Conservation (phyloP, 1,284 basidiomycete species). For the Malassezia cuniculi region DNA sequence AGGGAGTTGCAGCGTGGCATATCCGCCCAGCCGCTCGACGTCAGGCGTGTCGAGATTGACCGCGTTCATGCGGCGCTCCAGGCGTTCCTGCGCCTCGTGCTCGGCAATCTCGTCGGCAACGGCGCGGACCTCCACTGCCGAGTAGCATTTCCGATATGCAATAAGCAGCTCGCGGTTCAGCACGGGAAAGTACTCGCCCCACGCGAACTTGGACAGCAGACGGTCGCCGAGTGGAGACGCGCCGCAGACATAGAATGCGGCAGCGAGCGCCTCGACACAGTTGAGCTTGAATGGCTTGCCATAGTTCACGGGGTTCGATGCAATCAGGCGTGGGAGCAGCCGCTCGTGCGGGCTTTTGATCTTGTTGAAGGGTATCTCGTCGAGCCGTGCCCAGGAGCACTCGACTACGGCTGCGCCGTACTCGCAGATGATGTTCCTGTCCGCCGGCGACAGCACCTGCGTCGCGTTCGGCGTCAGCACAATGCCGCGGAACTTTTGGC, state of each 20-base stretch:
- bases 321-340: constrained; percentile 48
- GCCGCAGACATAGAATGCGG: constrained; percentile 31
- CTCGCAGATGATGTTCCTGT: constrained; percentile 64
- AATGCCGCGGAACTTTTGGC: constrained; percentile 74
- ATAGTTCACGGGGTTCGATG: constrained; percentile 42
- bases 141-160: constrained; percentile 21
- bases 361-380: constrained; percentile 85
- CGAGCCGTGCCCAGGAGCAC: constrained; percentile 88
- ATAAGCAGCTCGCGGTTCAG: constrained; percentile 28
- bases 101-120: constrained; percentile 24
- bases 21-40: constrained; percentile 9
- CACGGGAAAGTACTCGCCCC: constrained; percentile 33
- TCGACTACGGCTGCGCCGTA: constrained; percentile 86
- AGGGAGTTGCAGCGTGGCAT: constrained; percentile 7
- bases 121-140: constrained; percentile 19
- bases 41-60: neutral
- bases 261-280: constrained; percentile 39
- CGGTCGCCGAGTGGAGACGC: constrained; percentile 24
- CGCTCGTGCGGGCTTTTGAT: constrained; percentile 86
- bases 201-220: constrained; percentile 34
- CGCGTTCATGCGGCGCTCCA: constrained; percentile 1
- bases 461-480: constrained; percentile 88
- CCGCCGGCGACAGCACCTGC: constrained; percentile 66
- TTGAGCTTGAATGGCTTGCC: constrained; percentile 42
- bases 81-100: constrained; percentile 20